These are phyloP conservation scores for Fusarium circinatum DNA, from an alignment of 2,329 filamentous ascomycete genomes.

Conservation along the genomic window DNA sequence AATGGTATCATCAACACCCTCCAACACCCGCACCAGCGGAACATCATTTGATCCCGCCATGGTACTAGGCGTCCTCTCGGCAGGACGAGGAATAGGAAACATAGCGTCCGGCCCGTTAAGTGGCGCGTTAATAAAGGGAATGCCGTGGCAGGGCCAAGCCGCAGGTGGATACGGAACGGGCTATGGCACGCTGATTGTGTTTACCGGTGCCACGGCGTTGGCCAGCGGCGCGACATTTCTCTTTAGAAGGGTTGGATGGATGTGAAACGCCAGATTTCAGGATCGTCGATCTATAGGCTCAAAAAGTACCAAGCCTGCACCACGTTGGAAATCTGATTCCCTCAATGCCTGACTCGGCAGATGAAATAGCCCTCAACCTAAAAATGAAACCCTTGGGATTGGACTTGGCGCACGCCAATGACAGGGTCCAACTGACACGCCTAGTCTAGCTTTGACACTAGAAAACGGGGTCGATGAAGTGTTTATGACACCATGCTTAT, in stretches of 20 bases:
- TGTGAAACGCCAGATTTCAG: conserved; percentile 14
- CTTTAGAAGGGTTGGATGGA: conserved; percentile 47
- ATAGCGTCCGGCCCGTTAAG: conserved; percentile 67
- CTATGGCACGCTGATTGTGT: conserved; percentile 49
- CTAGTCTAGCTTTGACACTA: background rate
- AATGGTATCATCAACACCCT: conserved; percentile 42
- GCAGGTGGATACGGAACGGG: conserved; percentile 47
- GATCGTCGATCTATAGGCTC: background rate
- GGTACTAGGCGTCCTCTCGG: conserved; percentile 67
- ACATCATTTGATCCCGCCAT: conserved; percentile 59
- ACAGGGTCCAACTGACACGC: background rate
- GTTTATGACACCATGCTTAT: conserved; percentile 17
- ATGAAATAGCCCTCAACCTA: background rate
- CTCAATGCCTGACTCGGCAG: background rate
- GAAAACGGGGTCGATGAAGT: background rate
- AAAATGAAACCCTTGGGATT: background rate
- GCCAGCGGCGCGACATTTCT: conserved; percentile 46
- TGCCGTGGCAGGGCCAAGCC: conserved; percentile 52
- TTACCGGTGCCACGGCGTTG: conserved; percentile 48
- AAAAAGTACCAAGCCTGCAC: background rate
- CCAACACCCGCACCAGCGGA: background rate
- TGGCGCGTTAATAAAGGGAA: conserved; percentile 59
- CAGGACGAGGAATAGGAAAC: conserved; percentile 70
- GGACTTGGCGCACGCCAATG: background rate
- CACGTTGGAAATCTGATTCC: background rate